phyloP scores from a whole-genome alignment of 495 filamentous ascomycete genomes.

The Aspergillus indologenus region DNA sequence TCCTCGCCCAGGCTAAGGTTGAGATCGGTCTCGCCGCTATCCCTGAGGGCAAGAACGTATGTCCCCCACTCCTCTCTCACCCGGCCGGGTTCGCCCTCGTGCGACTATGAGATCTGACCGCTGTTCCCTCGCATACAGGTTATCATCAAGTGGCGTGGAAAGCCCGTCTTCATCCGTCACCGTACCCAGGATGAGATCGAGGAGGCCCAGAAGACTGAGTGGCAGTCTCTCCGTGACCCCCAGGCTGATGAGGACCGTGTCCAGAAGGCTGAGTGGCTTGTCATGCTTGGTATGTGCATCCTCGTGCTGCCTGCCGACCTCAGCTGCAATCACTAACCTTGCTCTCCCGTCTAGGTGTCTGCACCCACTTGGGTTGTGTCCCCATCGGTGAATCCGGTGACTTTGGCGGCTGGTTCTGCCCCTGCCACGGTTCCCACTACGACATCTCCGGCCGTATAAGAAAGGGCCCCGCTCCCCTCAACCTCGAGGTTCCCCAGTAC shows the following conservation, averaged over 20 bases:
- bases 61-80: slow-evolving; percentile 25
- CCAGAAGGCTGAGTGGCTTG: slow-evolving; percentile 96
- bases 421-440: slow-evolving; percentile 99
- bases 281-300: slow-evolving; percentile 81
- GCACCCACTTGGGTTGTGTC: slow-evolving; percentile 98
- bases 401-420: slow-evolving; percentile 99
- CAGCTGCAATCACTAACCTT: slow-evolving; percentile 14
- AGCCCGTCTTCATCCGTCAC: slow-evolving; percentile 99
- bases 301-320: slow-evolving; percentile 1
- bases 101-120: slow-evolving; percentile 12
- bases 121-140: slow-evolving; percentile 52
- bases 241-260: slow-evolving; percentile 88
- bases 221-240: slow-evolving; percentile 82
- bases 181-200: slow-evolving; percentile 84
- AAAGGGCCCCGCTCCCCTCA: slow-evolving; percentile 93
- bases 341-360: slow-evolving; percentile 65
- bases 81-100: neutral
- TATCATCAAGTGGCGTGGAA: slow-evolving; percentile 99
- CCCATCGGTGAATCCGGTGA: slow-evolving; percentile 98
- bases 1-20: slow-evolving; percentile 98
- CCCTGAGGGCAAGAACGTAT: slow-evolving; percentile 98
- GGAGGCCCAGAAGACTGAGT: slow-evolving; percentile 74
- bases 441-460: slow-evolving; percentile 97
- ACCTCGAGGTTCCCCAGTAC: slow-evolving; percentile 92
- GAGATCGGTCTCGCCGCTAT: slow-evolving; percentile 90